Conservation (phyloP, 306 rosid species). For the Cicer chorassanicum region DNA sequence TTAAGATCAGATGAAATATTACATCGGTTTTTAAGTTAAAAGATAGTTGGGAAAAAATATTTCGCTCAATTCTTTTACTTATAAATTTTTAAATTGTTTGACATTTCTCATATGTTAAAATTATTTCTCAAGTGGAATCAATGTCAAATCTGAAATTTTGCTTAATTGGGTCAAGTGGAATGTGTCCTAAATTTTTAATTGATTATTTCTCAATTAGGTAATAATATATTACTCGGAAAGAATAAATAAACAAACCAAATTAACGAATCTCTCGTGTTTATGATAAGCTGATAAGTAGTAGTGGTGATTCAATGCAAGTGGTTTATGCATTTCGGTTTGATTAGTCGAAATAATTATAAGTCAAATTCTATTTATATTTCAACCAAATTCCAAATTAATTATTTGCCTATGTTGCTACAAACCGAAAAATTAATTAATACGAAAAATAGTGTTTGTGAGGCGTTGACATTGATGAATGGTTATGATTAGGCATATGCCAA, state of each 20-base stretch:
- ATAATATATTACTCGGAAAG: background rate
- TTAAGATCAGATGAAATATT: no score
- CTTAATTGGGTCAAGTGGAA: background rate
- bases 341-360: background rate
- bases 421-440: background rate
- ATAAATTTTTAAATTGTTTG: no score
- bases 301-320: background rate
- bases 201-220: background rate
- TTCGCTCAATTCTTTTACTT: no score
- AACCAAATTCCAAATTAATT: background rate
- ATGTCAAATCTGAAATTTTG: background rate
- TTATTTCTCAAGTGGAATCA: background rate
- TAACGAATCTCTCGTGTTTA: no score
- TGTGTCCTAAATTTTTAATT: background rate
- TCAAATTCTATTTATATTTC: background rate
- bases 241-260: background rate
- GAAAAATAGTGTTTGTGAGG: background rate
- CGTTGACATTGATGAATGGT: constrained; percentile 30
- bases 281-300: no score
- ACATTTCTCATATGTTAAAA: no score
- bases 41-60: no score
- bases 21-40: no score
- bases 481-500: constrained; percentile 13
- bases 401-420: background rate
- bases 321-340: background rate